Conservation (phyloP, 1,284 basidiomycete species). For the Marasmius sp. region DNA sequence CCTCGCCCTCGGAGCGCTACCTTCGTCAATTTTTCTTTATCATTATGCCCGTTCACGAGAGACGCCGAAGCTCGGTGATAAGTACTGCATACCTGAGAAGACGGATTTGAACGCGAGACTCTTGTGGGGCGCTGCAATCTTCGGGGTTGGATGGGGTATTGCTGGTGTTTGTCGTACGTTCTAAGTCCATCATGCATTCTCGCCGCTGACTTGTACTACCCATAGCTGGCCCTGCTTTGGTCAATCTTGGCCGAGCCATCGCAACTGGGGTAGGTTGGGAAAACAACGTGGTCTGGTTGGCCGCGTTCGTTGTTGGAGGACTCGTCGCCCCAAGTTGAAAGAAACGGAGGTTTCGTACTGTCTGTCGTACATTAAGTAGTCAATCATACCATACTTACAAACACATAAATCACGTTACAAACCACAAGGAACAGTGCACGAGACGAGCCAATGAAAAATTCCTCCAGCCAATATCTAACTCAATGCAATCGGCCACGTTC, state of each 20-base stretch:
- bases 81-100: constrained; percentile 38
- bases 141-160: constrained; percentile 70
- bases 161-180: constrained; percentile 63
- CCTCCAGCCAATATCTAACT: not conserved
- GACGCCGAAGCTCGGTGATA: constrained; percentile 36
- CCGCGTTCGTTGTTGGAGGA: constrained; percentile 42
- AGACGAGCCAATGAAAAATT: not conserved
- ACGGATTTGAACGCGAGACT: constrained; percentile 48
- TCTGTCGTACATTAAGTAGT: too few species aligned
- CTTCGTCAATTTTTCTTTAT: constrained; percentile 41
- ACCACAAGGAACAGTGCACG: not conserved
- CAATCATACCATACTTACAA: too few species aligned
- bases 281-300: constrained; percentile 39
- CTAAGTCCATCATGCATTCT: constrained; percentile 1
- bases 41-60: constrained; percentile 34
- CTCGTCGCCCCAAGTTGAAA: constrained; percentile 20
- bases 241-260: constrained; percentile 53
- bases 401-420: not conserved
- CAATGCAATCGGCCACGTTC: not conserved
- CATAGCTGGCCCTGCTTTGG: constrained; percentile 54
- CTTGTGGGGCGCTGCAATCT: constrained; percentile 53
- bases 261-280: constrained; percentile 29
- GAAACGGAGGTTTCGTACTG: too few species aligned
- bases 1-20: constrained; percentile 48
- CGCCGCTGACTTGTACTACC: not conserved